A percentile compares a stretch with the other conserved stretches of the same genome.
phyloP scores from a whole-genome alignment of 2,329 filamentous ascomycete species.

The Scedosporium minutisporum region DNA sequence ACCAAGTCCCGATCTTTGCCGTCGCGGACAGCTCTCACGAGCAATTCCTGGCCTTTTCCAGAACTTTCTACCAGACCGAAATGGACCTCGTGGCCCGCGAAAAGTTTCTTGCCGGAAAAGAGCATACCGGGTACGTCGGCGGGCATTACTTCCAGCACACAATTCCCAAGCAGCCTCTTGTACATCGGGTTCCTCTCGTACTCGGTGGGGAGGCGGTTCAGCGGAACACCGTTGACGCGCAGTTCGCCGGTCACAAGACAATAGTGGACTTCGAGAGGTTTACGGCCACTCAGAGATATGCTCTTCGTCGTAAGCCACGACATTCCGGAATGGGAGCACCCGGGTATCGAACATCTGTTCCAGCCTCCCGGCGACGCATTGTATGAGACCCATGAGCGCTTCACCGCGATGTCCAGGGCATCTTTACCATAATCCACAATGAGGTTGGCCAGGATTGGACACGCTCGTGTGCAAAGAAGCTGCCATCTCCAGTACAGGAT shows the following conservation, averaged over 20 bases:
- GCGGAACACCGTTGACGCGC: conserved; percentile 39
- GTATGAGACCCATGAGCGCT: neutral
- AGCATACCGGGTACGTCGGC: conserved; percentile 25
- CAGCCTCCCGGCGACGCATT: neutral
- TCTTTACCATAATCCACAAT: neutral
- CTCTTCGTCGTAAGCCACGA: conserved; percentile 1
- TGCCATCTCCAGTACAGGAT: conserved; percentile 18
- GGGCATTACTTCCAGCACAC: conserved; percentile 33
- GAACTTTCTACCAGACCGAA: conserved; percentile 18
- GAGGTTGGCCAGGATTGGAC: conserved; percentile 9
- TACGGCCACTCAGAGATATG: neutral
- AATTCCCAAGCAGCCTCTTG: conserved; percentile 30
- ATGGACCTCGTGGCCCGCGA: conserved; percentile 22
- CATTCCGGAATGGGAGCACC: neutral
- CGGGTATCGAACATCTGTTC: neutral
- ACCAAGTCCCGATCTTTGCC: conserved; percentile 19
- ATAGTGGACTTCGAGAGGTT: conserved; percentile 26
- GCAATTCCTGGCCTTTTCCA: conserved; percentile 14
- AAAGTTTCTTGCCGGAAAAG: conserved; percentile 25
- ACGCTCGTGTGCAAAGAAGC: conserved; percentile 13
- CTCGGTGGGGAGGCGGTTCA: conserved; percentile 33
- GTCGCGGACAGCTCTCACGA: conserved; percentile 19
- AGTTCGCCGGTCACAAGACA: conserved; percentile 42
- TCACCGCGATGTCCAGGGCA: neutral
- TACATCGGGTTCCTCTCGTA: conserved; percentile 34